Evolutionary conservation across 1,284 basidiomycete species (phyloP).

Genomic region (Boletus smithii): DNA sequence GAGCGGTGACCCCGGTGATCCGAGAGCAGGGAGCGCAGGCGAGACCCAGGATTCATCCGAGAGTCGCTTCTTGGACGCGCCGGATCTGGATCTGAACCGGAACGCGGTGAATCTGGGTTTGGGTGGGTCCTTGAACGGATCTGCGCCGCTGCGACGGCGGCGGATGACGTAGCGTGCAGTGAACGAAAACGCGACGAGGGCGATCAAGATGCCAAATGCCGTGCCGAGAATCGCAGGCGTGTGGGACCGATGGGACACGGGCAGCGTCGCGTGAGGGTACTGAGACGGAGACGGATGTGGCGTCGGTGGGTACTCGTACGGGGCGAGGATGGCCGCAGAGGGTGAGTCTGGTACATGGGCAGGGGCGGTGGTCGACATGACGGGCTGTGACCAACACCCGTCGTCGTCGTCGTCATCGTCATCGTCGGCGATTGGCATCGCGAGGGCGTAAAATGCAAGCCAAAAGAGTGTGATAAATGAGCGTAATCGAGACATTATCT

Average conservation of each 20-base stretch:
- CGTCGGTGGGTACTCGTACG: constrained; percentile 11
- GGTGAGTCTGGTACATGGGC: not conserved
- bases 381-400: not conserved
- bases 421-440: constrained; percentile 15
- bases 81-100: too few species aligned
- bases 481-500: constrained; percentile 17
- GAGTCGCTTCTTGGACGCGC: constrained; percentile 19
- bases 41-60: constrained; percentile 33
- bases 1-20: constrained; percentile 8
- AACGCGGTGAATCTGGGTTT: constrained; percentile 12
- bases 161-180: constrained; percentile 11
- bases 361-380: too few species aligned
- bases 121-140: constrained; percentile 20
- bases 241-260: constrained; percentile 6
- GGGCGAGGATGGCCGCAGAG: constrained; percentile 13
- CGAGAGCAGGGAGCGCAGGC: constrained; percentile 10
- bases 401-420: constrained; percentile 8
- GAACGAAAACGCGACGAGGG: constrained; percentile 10
- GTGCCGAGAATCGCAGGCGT: constrained; percentile 17
- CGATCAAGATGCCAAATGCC: constrained; percentile 12
- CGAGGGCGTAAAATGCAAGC: constrained; percentile 1
- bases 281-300: constrained; percentile 13
- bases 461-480: constrained; percentile 24
- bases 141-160: constrained; percentile 8
- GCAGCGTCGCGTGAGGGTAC: constrained; percentile 13